Evolutionary conservation across 345 rosid species (phyloP).

Genomic region (Brassica cretica): DNA sequence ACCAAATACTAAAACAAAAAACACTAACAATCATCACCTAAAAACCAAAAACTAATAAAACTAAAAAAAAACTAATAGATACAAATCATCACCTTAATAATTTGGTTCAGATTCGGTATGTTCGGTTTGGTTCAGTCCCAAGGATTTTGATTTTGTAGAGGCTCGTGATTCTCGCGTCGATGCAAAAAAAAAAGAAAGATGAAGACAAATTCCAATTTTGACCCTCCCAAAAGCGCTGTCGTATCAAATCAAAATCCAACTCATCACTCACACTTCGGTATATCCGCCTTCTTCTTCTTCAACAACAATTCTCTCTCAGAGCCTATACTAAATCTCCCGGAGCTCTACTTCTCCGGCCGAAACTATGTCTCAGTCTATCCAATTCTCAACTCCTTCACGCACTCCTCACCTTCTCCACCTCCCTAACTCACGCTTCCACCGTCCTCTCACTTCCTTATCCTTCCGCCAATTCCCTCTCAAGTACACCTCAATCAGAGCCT

Average conservation of each 20-base stretch:
- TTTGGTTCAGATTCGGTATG: neutral
- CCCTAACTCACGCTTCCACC: slow-evolving; percentile 37
- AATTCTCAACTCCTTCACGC: slow-evolving; percentile 50
- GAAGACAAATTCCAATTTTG: neutral
- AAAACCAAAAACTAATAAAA: no score
- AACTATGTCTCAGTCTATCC: slow-evolving; percentile 72
- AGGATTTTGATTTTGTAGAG: neutral
- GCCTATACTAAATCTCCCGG: neutral
- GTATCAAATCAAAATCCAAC: neutral
- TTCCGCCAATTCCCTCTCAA: slow-evolving; percentile 41
- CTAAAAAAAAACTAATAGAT: no score
- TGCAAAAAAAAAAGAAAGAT: no score
- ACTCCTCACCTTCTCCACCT: slow-evolving; percentile 27
- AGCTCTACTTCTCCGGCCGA: neutral
- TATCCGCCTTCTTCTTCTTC: neutral
- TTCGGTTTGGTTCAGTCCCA: neutral
- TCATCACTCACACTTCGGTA: neutral
- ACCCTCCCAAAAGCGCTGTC: neutral
- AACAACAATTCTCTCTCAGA: neutral
- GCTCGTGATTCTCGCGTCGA: no score
- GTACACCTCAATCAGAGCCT: slow-evolving; percentile 51
- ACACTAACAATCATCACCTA: no score
- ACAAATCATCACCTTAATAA: no score
- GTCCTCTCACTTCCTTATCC: slow-evolving; percentile 43
- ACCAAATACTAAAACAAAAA: no score